phyloP scores from a whole-genome alignment of 192 early-diverging fungal genomes.

The Coemansia sp. region DNA sequence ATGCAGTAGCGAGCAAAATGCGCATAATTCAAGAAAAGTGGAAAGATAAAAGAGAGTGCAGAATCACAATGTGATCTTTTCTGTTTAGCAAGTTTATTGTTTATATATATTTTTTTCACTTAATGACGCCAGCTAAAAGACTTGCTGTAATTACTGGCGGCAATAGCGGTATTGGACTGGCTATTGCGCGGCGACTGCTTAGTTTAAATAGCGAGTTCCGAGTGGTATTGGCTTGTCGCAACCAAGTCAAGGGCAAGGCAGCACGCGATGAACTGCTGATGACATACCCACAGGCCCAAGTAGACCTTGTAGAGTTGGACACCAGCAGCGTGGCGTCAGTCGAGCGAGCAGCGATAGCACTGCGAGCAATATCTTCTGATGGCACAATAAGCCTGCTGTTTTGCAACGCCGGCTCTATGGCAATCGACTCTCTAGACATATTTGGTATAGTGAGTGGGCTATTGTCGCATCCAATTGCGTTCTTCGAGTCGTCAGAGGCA shows the following conservation, averaged over 20 bases:
- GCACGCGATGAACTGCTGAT: constrained; percentile 25
- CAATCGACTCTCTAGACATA: constrained; percentile 30
- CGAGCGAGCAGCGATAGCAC: constrained; percentile 12
- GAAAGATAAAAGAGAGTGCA: no score
- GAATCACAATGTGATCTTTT: neutral
- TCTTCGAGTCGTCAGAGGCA: constrained; percentile 53
- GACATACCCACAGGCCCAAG: neutral
- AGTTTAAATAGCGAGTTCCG: neutral
- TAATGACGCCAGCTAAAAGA: neutral
- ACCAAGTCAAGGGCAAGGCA: constrained; percentile 10
- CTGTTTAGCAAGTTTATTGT: neutral
- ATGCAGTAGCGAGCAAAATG: neutral
- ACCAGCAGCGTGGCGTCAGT: constrained; percentile 52
- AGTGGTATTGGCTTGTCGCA: constrained; percentile 55
- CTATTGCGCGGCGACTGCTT: constrained; percentile 26
- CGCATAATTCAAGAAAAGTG: neutral
- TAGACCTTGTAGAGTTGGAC: constrained; percentile 41
- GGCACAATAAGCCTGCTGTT: constrained; percentile 44
- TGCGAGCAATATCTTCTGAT: neutral
- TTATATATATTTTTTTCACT: neutral
- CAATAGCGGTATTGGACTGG: constrained; percentile 53
- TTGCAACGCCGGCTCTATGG: constrained; percentile 57
- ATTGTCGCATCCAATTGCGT: constrained; percentile 35
- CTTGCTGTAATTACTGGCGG: constrained; percentile 43
- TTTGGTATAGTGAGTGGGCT: constrained; percentile 25